Evolutionary conservation across 2,329 filamentous ascomycete species (phyloP).

Genomic region (Fulvia fulva): DNA sequence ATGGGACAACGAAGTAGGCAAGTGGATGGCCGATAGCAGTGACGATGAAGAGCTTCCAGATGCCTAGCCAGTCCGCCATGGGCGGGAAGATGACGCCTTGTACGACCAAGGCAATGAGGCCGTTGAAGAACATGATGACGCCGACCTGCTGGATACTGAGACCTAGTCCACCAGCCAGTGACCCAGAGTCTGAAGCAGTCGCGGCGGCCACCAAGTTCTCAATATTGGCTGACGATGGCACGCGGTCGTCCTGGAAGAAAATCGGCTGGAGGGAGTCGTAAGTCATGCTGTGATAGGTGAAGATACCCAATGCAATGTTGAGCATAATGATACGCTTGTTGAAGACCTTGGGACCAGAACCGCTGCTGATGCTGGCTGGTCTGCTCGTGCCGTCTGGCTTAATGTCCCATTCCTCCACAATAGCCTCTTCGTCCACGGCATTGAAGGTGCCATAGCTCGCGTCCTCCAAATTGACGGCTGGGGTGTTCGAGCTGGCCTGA

Average conservation of each 20-base stretch:
- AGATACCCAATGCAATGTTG: slow-evolving; percentile 78
- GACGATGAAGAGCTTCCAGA: slow-evolving; percentile 63
- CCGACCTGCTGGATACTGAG: slow-evolving; percentile 64
- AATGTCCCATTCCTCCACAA: slow-evolving; percentile 51
- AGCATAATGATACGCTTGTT: slow-evolving; percentile 68
- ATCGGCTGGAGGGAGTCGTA: slow-evolving; percentile 90
- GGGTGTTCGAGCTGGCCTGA: slow-evolving; percentile 65
- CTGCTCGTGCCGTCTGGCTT: slow-evolving; percentile 44
- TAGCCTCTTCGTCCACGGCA: slow-evolving; percentile 49
- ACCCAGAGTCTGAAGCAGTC: slow-evolving; percentile 22
- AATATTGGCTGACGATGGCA: slow-evolving; percentile 35
- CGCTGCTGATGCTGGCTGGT: slow-evolving; percentile 30
- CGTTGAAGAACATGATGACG: slow-evolving; percentile 65
- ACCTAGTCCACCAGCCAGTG: slow-evolving; percentile 59
- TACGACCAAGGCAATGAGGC: slow-evolving; percentile 66
- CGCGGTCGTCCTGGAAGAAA: slow-evolving; percentile 76
- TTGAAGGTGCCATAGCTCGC: slow-evolving; percentile 52
- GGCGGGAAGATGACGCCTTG: slow-evolving; percentile 68
- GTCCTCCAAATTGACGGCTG: slow-evolving; percentile 68
- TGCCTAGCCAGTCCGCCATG: slow-evolving; percentile 59
- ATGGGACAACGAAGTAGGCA: slow-evolving; percentile 66
- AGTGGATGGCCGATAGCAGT: slow-evolving; percentile 64
- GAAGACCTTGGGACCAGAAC: slow-evolving; percentile 44
- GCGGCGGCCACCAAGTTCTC: slow-evolving; percentile 30
- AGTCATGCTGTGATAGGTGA: slow-evolving; percentile 93